Evolutionary conservation across 257 asterid genomes (phyloP).

Genomic region (Solanum clarkiae): DNA sequence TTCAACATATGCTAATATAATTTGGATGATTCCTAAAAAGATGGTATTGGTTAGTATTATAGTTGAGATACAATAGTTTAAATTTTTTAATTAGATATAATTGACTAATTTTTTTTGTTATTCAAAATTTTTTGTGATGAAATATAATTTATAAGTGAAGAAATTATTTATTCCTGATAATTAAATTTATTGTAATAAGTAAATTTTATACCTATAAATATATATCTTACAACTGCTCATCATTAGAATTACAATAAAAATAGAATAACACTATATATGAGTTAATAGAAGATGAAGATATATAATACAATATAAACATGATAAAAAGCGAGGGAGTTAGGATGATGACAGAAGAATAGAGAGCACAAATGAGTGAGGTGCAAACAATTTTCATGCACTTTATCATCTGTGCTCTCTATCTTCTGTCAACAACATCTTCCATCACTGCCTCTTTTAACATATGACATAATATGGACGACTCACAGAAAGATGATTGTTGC

Average conservation of each 20-base stretch:
- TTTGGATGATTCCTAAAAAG: neutral
- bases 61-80: neutral
- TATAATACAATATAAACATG: neutral
- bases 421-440: neutral
- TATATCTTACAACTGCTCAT: too few relatives aligned
- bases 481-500: neutral
- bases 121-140: too few relatives aligned
- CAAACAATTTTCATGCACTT: neutral
- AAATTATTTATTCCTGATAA: too few relatives aligned
- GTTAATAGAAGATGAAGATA: neutral
- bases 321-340: neutral
- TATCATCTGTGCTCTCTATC: neutral
- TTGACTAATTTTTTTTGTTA: neutral
- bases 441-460: neutral
- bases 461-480: neutral
- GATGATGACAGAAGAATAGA: slow-evolving; percentile 69
- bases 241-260: neutral
- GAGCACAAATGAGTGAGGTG: slow-evolving; percentile 68
- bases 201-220: neutral
- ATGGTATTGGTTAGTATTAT: neutral
- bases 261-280: neutral
- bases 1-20: neutral
- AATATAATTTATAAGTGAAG: too few relatives aligned
- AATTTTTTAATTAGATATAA: neutral
- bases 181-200: neutral